Conservation (phyloP, 306 rosid genomes). For the Prunus fruticosa region DNA sequence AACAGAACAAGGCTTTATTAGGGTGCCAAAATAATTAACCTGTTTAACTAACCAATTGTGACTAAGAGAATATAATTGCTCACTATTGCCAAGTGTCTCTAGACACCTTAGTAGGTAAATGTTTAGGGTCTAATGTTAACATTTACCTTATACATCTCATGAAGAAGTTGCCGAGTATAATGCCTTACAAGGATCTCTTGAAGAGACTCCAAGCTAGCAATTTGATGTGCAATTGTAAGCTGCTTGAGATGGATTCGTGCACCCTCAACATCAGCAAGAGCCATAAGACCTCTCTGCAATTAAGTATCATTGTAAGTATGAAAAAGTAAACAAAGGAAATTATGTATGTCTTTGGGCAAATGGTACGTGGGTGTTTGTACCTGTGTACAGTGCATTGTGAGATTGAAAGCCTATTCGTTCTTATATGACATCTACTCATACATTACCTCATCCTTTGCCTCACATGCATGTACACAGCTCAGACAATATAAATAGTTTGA, state of each 20-base stretch:
- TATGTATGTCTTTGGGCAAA: not conserved
- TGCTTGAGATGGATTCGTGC: slow-evolving; percentile 84
- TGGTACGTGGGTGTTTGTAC: not conserved
- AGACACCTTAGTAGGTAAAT: not conserved
- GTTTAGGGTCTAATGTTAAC: not conserved
- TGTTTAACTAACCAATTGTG: slow-evolving; percentile 1
- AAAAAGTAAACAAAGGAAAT: not conserved
- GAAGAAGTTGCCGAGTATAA: slow-evolving; percentile 86
- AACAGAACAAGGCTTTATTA: no score
- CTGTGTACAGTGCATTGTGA: not conserved
- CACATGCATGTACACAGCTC: not conserved
- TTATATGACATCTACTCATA: not conserved
- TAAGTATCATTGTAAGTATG: slow-evolving; percentile 7
- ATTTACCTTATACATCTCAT: slow-evolving; percentile 85
- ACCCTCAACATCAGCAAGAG: slow-evolving; percentile 97
- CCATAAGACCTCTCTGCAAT: slow-evolving; percentile 88
- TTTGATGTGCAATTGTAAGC: slow-evolving; percentile 78
- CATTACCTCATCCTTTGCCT: not conserved
- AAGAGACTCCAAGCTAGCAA: slow-evolving; percentile 89
- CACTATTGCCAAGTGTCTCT: not conserved
- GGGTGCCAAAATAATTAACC: not conserved
- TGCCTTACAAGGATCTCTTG: slow-evolving; percentile 76
- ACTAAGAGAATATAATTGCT: not conserved
- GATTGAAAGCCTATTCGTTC: not conserved
- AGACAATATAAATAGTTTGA: not conserved